These are phyloP conservation scores for Phaeodactylum tricornutum DNA, from an alignment of 108 stramenopile species.

Conservation along the genomic window DNA sequence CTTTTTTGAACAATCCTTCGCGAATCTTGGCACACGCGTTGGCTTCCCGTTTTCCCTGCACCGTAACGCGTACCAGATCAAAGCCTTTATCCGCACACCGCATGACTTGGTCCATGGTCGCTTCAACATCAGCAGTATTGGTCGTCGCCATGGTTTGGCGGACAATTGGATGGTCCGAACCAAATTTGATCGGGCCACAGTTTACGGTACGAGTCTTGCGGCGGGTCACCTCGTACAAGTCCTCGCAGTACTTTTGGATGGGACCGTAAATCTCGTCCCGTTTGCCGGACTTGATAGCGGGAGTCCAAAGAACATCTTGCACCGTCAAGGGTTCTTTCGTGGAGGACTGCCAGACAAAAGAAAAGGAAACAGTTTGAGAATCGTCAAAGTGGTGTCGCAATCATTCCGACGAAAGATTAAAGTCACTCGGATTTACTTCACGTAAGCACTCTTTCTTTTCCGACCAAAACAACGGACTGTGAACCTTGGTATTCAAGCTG, in stretches of 20 bases:
- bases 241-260: slow-evolving; percentile 75
- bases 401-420: too few species aligned
- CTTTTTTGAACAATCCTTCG: slow-evolving; percentile 82
- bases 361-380: too few species aligned
- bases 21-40: slow-evolving; percentile 79
- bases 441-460: too few species aligned
- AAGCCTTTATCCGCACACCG: slow-evolving; percentile 90
- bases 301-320: slow-evolving; percentile 76
- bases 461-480: too few species aligned
- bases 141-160: slow-evolving; percentile 97
- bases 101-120: slow-evolving; percentile 91
- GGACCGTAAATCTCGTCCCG: slow-evolving; percentile 67
- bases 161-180: slow-evolving; percentile 93
- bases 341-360: too few species aligned
- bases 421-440: too few species aligned
- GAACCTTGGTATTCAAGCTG: too few species aligned
- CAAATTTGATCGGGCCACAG: slow-evolving; percentile 88
- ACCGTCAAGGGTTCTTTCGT: background rate
- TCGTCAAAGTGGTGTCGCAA: too few species aligned
- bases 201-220: slow-evolving; percentile 78
- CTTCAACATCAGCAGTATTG: slow-evolving; percentile 89
- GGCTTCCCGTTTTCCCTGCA: slow-evolving; percentile 89
- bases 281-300: slow-evolving; percentile 73
- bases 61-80: slow-evolving; percentile 92
- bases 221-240: slow-evolving; percentile 52